Base-by-base conservation (phyloP, 805 yeast genomes). In the Komagataella phaffii region DNA sequence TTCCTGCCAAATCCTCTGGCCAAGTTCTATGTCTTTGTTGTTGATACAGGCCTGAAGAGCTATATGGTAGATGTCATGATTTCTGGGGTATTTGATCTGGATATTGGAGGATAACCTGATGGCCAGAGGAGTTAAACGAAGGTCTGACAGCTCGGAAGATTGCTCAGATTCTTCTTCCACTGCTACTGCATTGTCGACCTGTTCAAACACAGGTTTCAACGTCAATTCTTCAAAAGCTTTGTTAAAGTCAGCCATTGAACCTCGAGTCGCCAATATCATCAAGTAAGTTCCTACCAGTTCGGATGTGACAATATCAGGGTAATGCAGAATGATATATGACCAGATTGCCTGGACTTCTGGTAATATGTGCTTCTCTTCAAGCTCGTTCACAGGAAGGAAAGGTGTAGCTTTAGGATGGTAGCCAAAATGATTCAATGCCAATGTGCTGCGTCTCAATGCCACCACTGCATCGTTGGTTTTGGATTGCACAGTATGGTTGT, bases 271-370 rank as follows among this genome's bases (percentile, higher is more conserved):
- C 3, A 73, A 64, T 30, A 81, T 72, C 51, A 73, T 72, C 56
- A 87, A 62, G 57, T 72, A 83, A 4, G 81, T 68, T 43, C 78
- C 75, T 14, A 81, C 68, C 6, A 72, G 61, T 21, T 71, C 69
- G 1, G 58, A 58, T 30, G 68, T 72, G 8, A 85, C 64, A 24
- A 69, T 64, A 0, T 64, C 58, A 0, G 83, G 82, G 47, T 68
- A 63, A 40, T 63, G 60, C 18, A 74, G 62, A 21, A 79, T 53
- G 12, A 79, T 67, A 58, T 73, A 80, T 1, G 75, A 74, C 81
- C 95, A 79, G 5, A 91, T 53, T 0, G 97, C 97, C 53, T 79
- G 74, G 0, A 91, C 79, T 64, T 91, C 98, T 0, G 83, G 81
- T 46, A 85, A 51, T 1, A 87, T 65, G 54, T 80, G 74, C 19